Evolutionary conservation across 345 rosid species (phyloP), one percentile per base, ranked within the genome.

Genomic region (Lepidium aucheri): DNA sequence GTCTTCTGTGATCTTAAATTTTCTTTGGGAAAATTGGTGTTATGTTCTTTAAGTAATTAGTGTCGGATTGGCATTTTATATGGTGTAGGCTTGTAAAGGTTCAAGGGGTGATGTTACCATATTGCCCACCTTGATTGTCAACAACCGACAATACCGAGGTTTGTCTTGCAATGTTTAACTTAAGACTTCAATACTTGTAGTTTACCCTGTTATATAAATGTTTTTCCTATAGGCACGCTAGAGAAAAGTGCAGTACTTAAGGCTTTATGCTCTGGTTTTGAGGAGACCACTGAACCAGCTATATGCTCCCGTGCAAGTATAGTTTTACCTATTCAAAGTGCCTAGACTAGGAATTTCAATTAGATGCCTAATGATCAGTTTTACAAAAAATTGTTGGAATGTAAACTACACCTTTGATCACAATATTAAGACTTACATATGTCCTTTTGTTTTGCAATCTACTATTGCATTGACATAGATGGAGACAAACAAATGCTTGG

Each of bases 41-140:
- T 13, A 10, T 65, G 18, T 38, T 53, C 17, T 70, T 45, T 52
- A 2, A 44, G 24, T 61, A 8, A 61, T 17, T 63, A 0, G 15
- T 69, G 63, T 75, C 53, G 73, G 69, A 52, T 42, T 64, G 51
- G 4, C 46, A 30, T 33, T 28, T 28, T 28, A 5, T 28, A 73
- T 62, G 44, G 28, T 74, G 70, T 76, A 90, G 99, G 82, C 90
- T 78, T 97, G 99, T 38, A 94, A 94, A 79, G 99, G 99, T 73
- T 69, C 96, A 41, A 90, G 99, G 78, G 97, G 99, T 24, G 99
- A 94, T 76, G 99, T 94, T 47, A 94, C 99, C 76, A 94, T 94
- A 74, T 79, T 94, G 92, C 99, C 99, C 38, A 90, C 99, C 36
- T 95, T 94, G 68, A 92, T 94, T 51, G 95, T 94, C 70, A 94